Conservation (phyloP, 2,329 filamentous ascomycete genomes). For the Sporothrix brunneoviolacea region DNA sequence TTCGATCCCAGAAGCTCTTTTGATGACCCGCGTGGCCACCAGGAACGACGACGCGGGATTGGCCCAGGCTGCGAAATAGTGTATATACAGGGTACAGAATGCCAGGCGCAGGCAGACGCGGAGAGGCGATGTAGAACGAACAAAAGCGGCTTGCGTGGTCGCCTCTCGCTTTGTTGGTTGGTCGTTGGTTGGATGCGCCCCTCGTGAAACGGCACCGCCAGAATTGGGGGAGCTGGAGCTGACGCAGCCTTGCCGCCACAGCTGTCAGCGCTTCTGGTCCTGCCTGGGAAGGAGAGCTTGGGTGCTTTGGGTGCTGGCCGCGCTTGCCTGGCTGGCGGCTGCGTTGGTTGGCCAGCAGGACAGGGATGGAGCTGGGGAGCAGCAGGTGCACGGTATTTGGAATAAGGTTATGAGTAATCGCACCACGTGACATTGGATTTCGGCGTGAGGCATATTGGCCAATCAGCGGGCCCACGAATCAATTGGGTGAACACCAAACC, state of each 20-base stretch:
- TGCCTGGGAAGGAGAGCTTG: no score
- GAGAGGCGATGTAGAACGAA: not conserved
- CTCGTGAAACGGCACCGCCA: constrained; percentile 1
- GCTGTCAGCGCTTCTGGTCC: not conserved
- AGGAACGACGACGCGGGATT: no score
- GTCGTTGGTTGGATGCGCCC: constrained; percentile 1
- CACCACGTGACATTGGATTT: constrained; percentile 10
- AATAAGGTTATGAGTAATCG: constrained; percentile 14
- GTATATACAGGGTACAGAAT: no score
- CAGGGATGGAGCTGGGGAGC: no score
- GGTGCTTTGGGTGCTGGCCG: no score
- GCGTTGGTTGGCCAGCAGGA: no score
- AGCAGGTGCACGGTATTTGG: no score
- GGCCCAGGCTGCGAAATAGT: no score
- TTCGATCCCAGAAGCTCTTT: no score
- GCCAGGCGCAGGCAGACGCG: not conserved
- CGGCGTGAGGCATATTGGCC: not conserved
- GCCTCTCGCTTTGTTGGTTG: not conserved
- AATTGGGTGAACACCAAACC: constrained; percentile 15
- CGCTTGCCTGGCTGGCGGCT: no score
- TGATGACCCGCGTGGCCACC: no score
- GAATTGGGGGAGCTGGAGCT: constrained; percentile 6
- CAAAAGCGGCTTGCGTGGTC: not conserved
- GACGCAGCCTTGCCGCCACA: constrained; percentile 20
- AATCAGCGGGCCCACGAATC: constrained; percentile 17